Evolutionary conservation across 2,329 filamentous ascomycete species (phyloP).

Genomic region (Botrytis fabae): DNA sequence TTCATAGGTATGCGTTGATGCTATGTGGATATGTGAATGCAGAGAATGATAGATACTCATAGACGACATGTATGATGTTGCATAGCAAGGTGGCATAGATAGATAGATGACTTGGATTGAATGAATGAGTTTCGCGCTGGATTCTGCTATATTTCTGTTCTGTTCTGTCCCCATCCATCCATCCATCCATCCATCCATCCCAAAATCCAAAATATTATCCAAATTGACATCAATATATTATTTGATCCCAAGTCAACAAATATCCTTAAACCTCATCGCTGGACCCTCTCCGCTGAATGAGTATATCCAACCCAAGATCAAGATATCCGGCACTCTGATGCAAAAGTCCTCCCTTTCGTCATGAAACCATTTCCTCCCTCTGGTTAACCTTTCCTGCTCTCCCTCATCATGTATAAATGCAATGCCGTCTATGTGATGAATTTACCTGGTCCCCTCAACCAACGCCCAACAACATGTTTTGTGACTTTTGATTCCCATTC

Average conservation of each 20-base stretch:
- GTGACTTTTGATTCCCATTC: constrained; percentile 22
- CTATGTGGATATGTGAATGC: neutral
- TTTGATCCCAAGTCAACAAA: neutral
- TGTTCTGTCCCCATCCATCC: neutral
- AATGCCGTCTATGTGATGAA: constrained; percentile 37
- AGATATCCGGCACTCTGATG: neutral
- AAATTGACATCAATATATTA: neutral
- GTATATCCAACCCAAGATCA: neutral
- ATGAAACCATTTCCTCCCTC: neutral
- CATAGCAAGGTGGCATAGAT: neutral
- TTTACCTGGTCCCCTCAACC: constrained; percentile 25
- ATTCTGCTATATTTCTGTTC: neutral
- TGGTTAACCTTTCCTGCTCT: neutral
- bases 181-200: too few relatives aligned
- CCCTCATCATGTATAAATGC: constrained; percentile 23
- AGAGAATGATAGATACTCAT: neutral
- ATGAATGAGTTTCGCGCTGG: neutral
- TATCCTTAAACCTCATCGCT: neutral
- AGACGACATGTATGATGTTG: neutral
- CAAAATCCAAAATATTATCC: neutral
- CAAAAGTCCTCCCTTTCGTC: neutral
- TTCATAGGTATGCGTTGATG: neutral
- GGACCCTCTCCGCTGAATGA: neutral
- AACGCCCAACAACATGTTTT: constrained; percentile 29
- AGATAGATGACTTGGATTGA: neutral